Conservation (phyloP, 441 rosid genomes). For the Breynia disticha region DNA sequence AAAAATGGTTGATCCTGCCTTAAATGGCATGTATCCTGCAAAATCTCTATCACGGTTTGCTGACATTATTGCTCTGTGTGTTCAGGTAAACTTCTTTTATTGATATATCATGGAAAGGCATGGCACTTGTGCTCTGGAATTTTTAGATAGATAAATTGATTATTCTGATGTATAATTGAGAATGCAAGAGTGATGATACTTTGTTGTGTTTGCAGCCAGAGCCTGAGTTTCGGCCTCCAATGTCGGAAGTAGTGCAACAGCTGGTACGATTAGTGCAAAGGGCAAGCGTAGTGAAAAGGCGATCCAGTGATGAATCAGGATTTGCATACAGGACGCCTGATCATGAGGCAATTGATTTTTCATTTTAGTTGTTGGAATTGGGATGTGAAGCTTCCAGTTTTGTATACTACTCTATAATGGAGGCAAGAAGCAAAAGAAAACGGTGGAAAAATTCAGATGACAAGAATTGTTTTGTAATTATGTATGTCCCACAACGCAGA, state of each 20-base stretch:
- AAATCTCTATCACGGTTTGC: slow-evolving; percentile 97
- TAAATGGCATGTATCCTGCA: slow-evolving; percentile 95
- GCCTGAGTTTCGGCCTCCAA: slow-evolving; percentile 94
- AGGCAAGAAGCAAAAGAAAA: too few relatives aligned
- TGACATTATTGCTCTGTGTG: slow-evolving; percentile 84
- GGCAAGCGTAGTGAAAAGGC: slow-evolving; percentile 74
- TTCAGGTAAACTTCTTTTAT: slow-evolving; percentile 52
- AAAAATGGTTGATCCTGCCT: slow-evolving; percentile 89
- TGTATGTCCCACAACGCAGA: too few relatives aligned
- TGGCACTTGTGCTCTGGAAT: too few relatives aligned
- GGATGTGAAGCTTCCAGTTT: too few relatives aligned
- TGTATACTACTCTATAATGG: too few relatives aligned
- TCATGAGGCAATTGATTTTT: slow-evolving; percentile 58
- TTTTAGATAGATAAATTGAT: too few relatives aligned
- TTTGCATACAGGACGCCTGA: slow-evolving; percentile 77
- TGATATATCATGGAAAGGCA: too few relatives aligned
- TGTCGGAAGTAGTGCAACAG: slow-evolving; percentile 97
- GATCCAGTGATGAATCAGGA: slow-evolving; percentile 78
- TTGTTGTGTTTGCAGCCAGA: slow-evolving; percentile 47
- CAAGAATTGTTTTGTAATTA: too few relatives aligned
- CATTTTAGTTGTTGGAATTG: slow-evolving; percentile 19
- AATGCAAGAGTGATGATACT: too few relatives aligned
- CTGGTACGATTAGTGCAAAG: slow-evolving; percentile 84
- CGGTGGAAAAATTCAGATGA: too few relatives aligned
- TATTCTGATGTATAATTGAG: too few relatives aligned